Evolutionary conservation across 805 yeast species (phyloP), one percentile per base, ranked within the genome.

Genomic region (Starmera caribaea): DNA sequence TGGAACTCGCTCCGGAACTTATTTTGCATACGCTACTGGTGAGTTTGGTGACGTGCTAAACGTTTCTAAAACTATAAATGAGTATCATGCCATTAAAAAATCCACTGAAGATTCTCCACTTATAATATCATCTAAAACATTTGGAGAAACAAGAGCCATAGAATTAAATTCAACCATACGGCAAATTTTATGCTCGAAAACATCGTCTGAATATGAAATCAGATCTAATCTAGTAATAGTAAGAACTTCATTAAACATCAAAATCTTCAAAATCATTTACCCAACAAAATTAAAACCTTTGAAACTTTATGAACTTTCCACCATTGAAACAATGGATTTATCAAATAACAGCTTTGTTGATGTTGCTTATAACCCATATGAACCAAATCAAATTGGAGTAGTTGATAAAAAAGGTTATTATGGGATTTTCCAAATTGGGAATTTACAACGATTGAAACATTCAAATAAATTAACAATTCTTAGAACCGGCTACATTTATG

Each of bases 341-440:
- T 45, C 50, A 13, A 63, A 62, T 12, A 51, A 55, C 27, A 62
- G 62, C 3, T 61, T 73, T 40, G 68, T 76, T 2, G 76, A 76
- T 53, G 57, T 68, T 10, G 46, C 63, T 2, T 68, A 69, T 38
- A 65, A 66, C 41, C 76, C 77, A 0, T 62, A 58, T 57, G 63
- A 69, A 35, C 43, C 49, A 24, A 44, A 49, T 9, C 54, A 54
- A 35, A 55, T 76, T 44, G 69, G 66, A 0, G 50, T 69, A 2
- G 53, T 76, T 8, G 86, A 79, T 50, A 48, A 62, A 1, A 61
- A 63, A 30, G 86, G 86, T 0, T 68, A 72, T 39, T 73, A 79
- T 66, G 63, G 61, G 3, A 34, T 69, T 2, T 70, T 69, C 51
- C 47, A 50, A 13, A 42, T 62, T 33, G 12, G 28, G 4, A 11